These are phyloP conservation scores for Leptosphaerulina australis DNA, from an alignment of 2,329 filamentous ascomycete species.

Conservation along the genomic window DNA sequence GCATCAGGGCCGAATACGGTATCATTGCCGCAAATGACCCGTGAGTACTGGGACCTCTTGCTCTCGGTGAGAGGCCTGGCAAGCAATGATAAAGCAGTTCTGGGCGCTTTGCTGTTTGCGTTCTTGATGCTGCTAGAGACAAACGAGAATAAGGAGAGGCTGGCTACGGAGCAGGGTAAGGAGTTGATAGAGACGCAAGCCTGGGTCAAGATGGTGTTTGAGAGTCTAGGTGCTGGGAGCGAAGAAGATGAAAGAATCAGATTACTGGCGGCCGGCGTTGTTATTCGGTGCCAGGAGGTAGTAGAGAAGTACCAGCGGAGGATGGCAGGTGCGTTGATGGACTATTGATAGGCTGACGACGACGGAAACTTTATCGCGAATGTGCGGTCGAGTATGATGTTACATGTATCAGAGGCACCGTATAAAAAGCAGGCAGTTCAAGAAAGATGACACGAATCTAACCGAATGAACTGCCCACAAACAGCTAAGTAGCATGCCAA, in stretches of 20 bases:
- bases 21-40: slow-evolving; percentile 77
- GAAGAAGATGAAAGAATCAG: slow-evolving; percentile 80
- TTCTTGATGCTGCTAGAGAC: slow-evolving; percentile 82
- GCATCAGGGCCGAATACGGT: slow-evolving; percentile 81
- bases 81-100: slow-evolving; percentile 65
- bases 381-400: neutral
- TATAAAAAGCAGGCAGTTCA: neutral
- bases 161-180: slow-evolving; percentile 76
- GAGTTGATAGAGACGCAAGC: slow-evolving; percentile 85
- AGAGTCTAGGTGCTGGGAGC: slow-evolving; percentile 50
- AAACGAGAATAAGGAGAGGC: slow-evolving; percentile 72
- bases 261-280: slow-evolving; percentile 75
- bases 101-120: slow-evolving; percentile 77
- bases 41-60: slow-evolving; percentile 83
- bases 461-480: no score
- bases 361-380: no score
- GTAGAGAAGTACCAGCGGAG: slow-evolving; percentile 80
- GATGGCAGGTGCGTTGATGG: slow-evolving; percentile 72
- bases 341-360: slow-evolving; percentile 28
- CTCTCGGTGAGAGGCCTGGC: slow-evolving; percentile 67
- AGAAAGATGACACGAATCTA: no score
- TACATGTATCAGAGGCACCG: neutral
- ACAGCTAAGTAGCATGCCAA: neutral
- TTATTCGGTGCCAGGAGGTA: slow-evolving; percentile 79
- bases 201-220: slow-evolving; percentile 82